Percentiles rank a stretch among this genome's conserved stretches.
Conservation (phyloP, 345 rosid species). For the Bretschneidera sinensis region DNA sequence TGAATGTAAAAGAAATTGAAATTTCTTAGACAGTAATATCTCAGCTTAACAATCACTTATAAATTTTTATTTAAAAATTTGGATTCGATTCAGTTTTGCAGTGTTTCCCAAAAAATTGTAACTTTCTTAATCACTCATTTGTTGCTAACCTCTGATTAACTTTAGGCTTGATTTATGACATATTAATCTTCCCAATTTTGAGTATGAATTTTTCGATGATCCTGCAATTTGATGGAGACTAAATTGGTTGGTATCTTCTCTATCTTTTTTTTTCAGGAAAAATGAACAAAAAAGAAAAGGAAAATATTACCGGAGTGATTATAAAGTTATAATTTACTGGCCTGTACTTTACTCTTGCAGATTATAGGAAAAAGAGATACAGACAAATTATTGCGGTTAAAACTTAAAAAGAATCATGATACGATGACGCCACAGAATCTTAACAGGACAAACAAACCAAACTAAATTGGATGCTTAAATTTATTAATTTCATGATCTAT, state of each 20-base stretch:
- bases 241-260: background rate
- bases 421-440: slow-evolving; percentile 14
- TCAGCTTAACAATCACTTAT: too few species aligned
- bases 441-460: slow-evolving; percentile 1
- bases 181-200: background rate
- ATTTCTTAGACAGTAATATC: too few species aligned
- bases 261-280: too few species aligned
- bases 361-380: background rate
- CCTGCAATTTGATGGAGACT: background rate
- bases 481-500: background rate
- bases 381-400: background rate
- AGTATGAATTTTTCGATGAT: background rate
- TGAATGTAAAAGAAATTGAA: too few species aligned
- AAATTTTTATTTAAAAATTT: too few species aligned
- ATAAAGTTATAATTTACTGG: background rate
- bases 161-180: too few species aligned
- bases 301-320: background rate
- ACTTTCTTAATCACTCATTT: too few species aligned
- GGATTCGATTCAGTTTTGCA: too few species aligned
- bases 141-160: too few species aligned
- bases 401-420: background rate
- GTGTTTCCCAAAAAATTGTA: too few species aligned
- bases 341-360: background rate
- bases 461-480: background rate
- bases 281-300: background rate